Conservation (phyloP, 2,329 filamentous ascomycete genomes). For the Neofusicoccum cordaticola region DNA sequence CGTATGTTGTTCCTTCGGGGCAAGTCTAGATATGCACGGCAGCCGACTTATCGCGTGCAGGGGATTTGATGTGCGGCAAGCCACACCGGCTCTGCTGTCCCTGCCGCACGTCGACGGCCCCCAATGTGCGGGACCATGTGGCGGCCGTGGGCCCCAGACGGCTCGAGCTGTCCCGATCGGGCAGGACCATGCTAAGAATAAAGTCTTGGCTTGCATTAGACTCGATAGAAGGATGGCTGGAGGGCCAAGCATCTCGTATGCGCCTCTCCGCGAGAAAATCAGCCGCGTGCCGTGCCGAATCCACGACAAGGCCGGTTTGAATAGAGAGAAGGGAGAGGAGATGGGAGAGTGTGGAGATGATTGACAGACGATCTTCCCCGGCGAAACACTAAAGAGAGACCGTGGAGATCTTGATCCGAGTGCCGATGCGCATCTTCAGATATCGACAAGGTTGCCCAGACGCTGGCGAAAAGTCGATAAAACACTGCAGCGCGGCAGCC, state of each 20-base stretch:
- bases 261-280: background rate
- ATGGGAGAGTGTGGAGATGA: background rate
- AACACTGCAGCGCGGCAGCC: background rate
- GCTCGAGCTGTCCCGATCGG: background rate
- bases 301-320: background rate
- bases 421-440: background rate
- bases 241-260: constrained; percentile 8
- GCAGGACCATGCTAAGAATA: constrained; percentile 11
- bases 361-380: background rate
- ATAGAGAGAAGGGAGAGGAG: background rate
- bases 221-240: background rate
- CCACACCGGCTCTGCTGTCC: background rate
- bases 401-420: background rate
- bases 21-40: background rate
- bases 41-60: constrained; percentile 6
- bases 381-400: background rate
- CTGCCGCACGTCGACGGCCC: background rate
- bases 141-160: background rate
- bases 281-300: background rate
- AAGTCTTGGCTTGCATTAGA: constrained; percentile 10
- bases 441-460: background rate
- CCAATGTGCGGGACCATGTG: background rate
- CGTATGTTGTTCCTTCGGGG: background rate
- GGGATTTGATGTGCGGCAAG: background rate
- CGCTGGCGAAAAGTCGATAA: background rate